Conservation (phyloP, 2,329 filamentous ascomycete species). For the Alternaria consortialis region DNA sequence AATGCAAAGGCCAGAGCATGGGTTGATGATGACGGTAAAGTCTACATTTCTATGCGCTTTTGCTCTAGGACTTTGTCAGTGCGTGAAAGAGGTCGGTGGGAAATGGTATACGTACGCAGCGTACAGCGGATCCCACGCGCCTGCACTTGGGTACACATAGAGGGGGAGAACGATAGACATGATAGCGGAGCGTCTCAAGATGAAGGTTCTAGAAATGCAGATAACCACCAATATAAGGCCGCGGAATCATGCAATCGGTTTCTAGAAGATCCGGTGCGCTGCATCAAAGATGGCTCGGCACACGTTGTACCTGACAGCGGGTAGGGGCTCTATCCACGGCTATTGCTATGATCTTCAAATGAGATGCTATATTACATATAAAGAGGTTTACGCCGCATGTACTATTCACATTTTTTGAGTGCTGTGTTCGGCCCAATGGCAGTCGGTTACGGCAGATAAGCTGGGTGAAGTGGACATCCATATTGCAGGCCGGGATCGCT, state of each 20-base stretch:
- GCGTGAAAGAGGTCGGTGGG: too few species aligned
- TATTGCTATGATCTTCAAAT: constrained; percentile 9
- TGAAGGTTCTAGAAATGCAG: background rate
- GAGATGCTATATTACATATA: constrained; percentile 6
- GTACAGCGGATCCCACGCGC: constrained; percentile 60
- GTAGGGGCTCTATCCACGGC: constrained; percentile 5
- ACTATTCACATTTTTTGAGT: background rate
- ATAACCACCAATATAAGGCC: background rate
- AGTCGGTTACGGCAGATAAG: constrained; percentile 3
- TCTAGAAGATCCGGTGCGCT: background rate
- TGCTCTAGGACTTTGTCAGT: constrained; percentile 26
- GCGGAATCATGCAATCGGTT: background rate
- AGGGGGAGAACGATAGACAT: constrained; percentile 60
- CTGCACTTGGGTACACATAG: constrained; percentile 60
- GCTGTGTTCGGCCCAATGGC: constrained; percentile 7
- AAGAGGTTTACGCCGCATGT: constrained; percentile 1
- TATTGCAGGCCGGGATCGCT: constrained; percentile 8
- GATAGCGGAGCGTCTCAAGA: too few species aligned
- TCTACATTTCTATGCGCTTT: constrained; percentile 52
- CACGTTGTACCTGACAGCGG: constrained; percentile 17
- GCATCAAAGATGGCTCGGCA: background rate
- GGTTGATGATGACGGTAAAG: constrained; percentile 64
- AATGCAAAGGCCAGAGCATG: constrained; percentile 52
- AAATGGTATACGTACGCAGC: constrained; percentile 49
- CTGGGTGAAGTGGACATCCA: constrained; percentile 4